phyloP scores from a whole-genome alignment of 2,329 filamentous ascomycete species.

The Penicillium crustosum region DNA sequence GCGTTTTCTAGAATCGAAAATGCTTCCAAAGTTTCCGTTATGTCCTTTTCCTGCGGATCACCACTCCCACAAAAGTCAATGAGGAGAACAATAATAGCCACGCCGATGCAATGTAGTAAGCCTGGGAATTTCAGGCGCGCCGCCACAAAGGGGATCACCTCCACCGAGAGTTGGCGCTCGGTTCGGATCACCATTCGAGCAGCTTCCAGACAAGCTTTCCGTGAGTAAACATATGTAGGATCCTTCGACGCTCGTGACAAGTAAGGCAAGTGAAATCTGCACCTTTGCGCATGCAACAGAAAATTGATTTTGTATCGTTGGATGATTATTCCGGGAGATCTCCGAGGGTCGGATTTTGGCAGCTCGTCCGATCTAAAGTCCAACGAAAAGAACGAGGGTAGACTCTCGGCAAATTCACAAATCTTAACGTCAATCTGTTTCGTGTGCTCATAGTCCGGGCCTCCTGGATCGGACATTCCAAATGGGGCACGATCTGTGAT shows the following conservation, averaged over 20 bases:
- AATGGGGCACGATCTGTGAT: constrained; percentile 38
- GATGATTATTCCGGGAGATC: constrained; percentile 22
- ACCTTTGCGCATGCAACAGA: constrained; percentile 37
- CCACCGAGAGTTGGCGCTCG: constrained; percentile 21
- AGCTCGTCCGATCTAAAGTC: constrained; percentile 3
- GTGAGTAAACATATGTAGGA: constrained; percentile 33
- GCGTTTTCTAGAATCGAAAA: constrained; percentile 37
- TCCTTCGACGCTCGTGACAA: constrained; percentile 32
- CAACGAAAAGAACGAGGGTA: constrained; percentile 39
- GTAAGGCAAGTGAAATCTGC: constrained; percentile 42
- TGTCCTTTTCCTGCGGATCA: constrained; percentile 26
- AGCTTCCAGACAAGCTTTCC: constrained; percentile 36
- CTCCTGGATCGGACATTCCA: constrained; percentile 14
- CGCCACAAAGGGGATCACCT: constrained; percentile 22
- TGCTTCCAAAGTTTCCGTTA: constrained; percentile 34
- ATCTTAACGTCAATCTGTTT: constrained; percentile 38
- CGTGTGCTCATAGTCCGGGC: constrained; percentile 30
- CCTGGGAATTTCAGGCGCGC: constrained; percentile 31
- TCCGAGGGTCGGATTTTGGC: constrained; percentile 9
- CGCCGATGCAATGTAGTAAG: constrained; percentile 24
- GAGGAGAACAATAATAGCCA: too few species aligned
- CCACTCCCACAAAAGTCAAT: too few species aligned
- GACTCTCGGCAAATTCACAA: constrained; percentile 27
- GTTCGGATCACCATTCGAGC: constrained; percentile 35
- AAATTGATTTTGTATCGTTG: constrained; percentile 40